These are phyloP conservation scores for Arabidopsis thaliana DNA, from an alignment of 345 rosid species.

Conservation along the genomic window DNA sequence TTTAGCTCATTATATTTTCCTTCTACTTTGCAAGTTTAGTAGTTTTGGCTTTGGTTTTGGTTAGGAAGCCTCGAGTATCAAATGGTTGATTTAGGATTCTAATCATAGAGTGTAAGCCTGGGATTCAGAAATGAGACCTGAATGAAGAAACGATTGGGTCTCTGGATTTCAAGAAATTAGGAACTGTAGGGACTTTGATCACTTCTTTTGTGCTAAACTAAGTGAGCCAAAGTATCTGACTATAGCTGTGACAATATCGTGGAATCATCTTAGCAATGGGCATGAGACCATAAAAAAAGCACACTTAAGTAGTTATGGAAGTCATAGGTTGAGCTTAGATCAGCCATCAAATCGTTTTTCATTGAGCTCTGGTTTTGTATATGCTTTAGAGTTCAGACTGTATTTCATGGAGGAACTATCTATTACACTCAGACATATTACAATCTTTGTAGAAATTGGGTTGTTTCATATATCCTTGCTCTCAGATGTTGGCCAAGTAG, in stretches of 20 bases:
- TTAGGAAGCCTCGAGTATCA: not conserved
- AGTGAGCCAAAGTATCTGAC: not conserved
- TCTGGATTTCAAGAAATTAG: not conserved
- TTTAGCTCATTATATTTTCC: not conserved
- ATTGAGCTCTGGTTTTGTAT: not conserved
- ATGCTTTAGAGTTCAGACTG: not conserved
- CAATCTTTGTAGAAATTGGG: not conserved
- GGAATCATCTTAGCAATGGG: not conserved
- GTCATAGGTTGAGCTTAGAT: not conserved
- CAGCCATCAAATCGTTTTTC: not conserved
- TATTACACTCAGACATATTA: too few species aligned
- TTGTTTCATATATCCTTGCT: not conserved
- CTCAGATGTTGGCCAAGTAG: not conserved
- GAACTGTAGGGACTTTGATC: not conserved
- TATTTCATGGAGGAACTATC: too few species aligned
- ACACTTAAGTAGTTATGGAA: not conserved
- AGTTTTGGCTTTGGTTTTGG: not conserved
- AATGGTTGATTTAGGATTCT: constrained; percentile 10
- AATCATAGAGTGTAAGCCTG: not conserved
- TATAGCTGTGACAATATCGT: not conserved
- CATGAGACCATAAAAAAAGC: constrained; percentile 2
- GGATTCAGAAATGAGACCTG: not conserved
- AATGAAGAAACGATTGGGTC: too few species aligned
- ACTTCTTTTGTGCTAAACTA: not conserved
- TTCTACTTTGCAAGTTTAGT: constrained; percentile 17